Evolutionary conservation across 1,284 basidiomycete genomes (phyloP).

Genomic region (Cutaneotrichosporon spelunceum): DNA sequence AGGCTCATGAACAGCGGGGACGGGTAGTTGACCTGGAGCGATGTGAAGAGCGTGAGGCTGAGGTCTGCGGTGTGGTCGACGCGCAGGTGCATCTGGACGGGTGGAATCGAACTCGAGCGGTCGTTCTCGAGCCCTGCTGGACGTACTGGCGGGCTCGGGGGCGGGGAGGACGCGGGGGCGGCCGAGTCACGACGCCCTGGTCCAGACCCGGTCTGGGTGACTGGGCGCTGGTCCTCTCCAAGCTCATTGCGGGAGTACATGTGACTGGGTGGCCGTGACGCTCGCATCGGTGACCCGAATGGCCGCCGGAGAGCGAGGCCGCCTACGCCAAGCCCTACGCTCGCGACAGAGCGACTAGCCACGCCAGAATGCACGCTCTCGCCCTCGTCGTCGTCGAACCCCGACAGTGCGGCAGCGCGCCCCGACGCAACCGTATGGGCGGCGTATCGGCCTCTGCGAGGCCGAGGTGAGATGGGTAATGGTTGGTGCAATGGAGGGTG

Average conservation of each 20-base stretch:
- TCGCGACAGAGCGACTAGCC: constrained; percentile 27
- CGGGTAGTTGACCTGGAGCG: constrained; percentile 92
- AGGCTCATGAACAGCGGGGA: constrained; percentile 92
- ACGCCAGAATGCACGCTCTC: constrained; percentile 28
- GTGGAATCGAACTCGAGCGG: constrained; percentile 32
- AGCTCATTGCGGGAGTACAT: not conserved
- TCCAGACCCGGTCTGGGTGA: not conserved
- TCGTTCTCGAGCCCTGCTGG: constrained; percentile 24
- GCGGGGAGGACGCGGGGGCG: constrained; percentile 16
- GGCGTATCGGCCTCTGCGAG: not conserved
- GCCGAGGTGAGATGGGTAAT: not conserved
- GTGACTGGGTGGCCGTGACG: not conserved
- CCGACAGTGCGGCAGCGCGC: not conserved
- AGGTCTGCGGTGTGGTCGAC: constrained; percentile 52
- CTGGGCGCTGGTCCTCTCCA: not conserved
- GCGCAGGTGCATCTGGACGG: constrained; percentile 53
- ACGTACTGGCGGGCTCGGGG: constrained; percentile 37
- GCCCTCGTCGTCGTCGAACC: constrained; percentile 19
- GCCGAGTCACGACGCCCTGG: not conserved
- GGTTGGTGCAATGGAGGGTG: not conserved
- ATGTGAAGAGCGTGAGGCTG: constrained; percentile 72
- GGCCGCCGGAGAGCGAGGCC: not conserved
- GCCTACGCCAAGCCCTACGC: constrained; percentile 31
- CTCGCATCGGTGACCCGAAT: constrained; percentile 3
- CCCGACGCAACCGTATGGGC: not conserved